These are phyloP conservation scores for Berberis vulgaris DNA, from an alignment of 164 flowering plant genomes.

Conservation along the genomic window DNA sequence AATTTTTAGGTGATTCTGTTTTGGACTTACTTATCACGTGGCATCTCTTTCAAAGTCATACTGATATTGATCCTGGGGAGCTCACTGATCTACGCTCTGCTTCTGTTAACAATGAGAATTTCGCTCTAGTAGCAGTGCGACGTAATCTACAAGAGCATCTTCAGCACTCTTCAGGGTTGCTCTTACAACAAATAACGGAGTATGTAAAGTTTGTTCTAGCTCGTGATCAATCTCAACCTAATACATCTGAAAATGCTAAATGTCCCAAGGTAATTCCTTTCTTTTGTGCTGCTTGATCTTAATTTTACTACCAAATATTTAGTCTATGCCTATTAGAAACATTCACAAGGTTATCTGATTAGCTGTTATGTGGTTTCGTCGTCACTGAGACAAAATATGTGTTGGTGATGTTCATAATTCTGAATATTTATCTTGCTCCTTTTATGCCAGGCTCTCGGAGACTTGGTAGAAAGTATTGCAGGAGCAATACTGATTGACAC, in stretches of 20 bases:
- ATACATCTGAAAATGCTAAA: slow-evolving; percentile 24
- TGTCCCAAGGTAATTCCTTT: slow-evolving; percentile 55
- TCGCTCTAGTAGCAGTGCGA: neutral
- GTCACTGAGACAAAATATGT: too few species aligned
- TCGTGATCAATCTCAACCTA: slow-evolving; percentile 4
- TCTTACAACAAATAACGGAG: slow-evolving; percentile 43
- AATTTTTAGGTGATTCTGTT: slow-evolving; percentile 92
- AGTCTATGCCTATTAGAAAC: too few species aligned
- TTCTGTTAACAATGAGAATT: neutral
- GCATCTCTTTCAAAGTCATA: slow-evolving; percentile 58
- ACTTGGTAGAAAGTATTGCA: slow-evolving; percentile 85
- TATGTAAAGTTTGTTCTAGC: slow-evolving; percentile 37
- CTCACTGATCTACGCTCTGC: slow-evolving; percentile 42
- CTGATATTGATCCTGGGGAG: slow-evolving; percentile 72
- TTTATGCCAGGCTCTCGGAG: slow-evolving; percentile 74
- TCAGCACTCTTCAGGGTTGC: neutral
- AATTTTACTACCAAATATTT: too few species aligned
- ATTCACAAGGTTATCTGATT: too few species aligned
- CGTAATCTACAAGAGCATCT: neutral
- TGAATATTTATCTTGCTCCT: neutral
- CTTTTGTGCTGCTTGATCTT: neutral
- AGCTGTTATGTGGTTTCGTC: too few species aligned
- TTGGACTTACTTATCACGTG: slow-evolving; percentile 77
- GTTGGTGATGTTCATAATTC: too few species aligned
- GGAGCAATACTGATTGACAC: slow-evolving; percentile 80